phyloP scores from a whole-genome alignment of 805 yeast species.

The Candida koratica region DNA sequence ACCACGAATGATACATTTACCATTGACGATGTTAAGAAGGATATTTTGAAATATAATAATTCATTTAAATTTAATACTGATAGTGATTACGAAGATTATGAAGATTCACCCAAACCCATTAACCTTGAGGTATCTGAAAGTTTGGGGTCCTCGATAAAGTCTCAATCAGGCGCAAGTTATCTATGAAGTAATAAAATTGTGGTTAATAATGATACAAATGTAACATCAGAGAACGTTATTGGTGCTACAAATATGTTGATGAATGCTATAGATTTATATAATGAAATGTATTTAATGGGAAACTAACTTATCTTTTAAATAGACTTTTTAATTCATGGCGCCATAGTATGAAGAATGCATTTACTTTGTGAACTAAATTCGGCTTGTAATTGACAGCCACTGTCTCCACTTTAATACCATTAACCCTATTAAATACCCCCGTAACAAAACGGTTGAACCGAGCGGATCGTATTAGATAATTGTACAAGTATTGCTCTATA shows the following conservation, averaged over 20 bases:
- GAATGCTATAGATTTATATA: no score
- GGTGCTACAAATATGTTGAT: no score
- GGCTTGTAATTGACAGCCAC: constrained; percentile 41
- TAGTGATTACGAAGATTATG: constrained; percentile 19
- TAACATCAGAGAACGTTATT: no score
- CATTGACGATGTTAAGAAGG: constrained; percentile 22
- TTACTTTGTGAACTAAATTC: constrained; percentile 49
- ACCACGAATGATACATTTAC: constrained; percentile 24
- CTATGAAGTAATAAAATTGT: no score
- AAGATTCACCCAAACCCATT: constrained; percentile 7
- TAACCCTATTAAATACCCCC: constrained; percentile 57
- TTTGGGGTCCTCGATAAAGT: no score
- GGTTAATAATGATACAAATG: no score
- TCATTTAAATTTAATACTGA: constrained; percentile 20
- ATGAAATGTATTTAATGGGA: constrained; percentile 30
- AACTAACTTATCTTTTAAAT: background rate
- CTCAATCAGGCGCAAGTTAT: no score
- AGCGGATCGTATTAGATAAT: constrained; percentile 50
- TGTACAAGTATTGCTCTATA: constrained; percentile 46
- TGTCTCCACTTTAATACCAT: constrained; percentile 43
- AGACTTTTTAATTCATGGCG: constrained; percentile 53
- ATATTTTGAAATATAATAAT: constrained; percentile 10
- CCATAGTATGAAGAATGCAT: constrained; percentile 59
- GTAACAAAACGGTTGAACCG: constrained; percentile 62
- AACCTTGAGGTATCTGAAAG: no score